These are phyloP conservation scores for Candida pseudoglaebosa DNA, from an alignment of 805 yeast genomes.

Conservation along the genomic window DNA sequence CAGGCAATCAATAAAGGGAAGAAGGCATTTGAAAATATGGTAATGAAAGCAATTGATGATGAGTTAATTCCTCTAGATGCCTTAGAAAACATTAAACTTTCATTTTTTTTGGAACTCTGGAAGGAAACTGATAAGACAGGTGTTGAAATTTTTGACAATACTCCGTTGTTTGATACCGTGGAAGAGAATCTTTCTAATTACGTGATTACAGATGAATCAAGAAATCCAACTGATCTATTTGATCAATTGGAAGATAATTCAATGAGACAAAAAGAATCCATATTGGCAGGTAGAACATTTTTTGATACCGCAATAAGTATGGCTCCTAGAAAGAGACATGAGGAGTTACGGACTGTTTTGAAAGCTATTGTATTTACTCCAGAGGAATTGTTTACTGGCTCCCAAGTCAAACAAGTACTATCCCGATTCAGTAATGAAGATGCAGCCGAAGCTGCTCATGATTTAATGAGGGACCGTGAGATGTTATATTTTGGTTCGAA, in stretches of 20 bases:
- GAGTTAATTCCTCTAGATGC: conserved; percentile 49
- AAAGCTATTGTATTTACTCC: conserved; percentile 59
- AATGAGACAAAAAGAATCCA: conserved; percentile 66
- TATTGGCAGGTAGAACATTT: conserved; percentile 45
- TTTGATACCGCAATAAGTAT: conserved; percentile 16
- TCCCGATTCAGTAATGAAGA: conserved; percentile 40
- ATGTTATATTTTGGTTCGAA: conserved; percentile 43
- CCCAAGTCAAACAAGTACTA: conserved; percentile 46
- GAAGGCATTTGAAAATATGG: conserved; percentile 63
- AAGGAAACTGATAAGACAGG: conserved; percentile 42
- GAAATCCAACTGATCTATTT: conserved; percentile 18
- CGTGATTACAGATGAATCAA: conserved; percentile 15
- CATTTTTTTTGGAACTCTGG: conserved; percentile 63
- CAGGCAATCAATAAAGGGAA: conserved; percentile 57
- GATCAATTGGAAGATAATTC: conserved; percentile 55
- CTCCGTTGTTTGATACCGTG: conserved; percentile 37
- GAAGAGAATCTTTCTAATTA: conserved; percentile 48
- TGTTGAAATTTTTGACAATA: conserved; percentile 23
- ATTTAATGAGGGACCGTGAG: conserved; percentile 54
- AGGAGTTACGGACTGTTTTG: conserved; percentile 38
- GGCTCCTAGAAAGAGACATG: conserved; percentile 15
- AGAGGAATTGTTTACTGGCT: conserved; percentile 43
- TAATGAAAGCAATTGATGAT: conserved; percentile 54
- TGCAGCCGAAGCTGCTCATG: conserved; percentile 47
- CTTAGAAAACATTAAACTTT: conserved; percentile 48